Conservation (phyloP, 2,329 filamentous ascomycete species). For the Claviceps sp. region DNA sequence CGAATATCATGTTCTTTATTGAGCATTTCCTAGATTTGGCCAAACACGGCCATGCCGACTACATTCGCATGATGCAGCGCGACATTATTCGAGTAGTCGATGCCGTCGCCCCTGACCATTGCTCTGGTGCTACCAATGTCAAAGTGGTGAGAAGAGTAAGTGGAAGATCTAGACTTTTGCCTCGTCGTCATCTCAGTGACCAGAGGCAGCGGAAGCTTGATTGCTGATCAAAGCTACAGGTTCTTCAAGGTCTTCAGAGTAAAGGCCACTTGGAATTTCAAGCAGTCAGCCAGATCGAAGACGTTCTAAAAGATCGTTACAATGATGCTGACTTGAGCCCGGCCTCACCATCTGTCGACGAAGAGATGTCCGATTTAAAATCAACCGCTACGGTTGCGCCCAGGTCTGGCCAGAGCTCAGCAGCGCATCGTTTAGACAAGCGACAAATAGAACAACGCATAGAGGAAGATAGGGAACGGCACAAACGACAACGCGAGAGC, state of each 20-base stretch:
- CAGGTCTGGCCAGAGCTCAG: constrained; percentile 19
- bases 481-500: constrained; percentile 81
- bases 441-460: constrained; percentile 89
- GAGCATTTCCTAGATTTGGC: constrained; percentile 87
- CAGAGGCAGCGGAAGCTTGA: not conserved
- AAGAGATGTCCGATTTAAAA: constrained; percentile 26
- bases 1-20: constrained; percentile 99
- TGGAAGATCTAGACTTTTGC: not conserved
- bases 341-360: constrained; percentile 34
- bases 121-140: constrained; percentile 82
- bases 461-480: constrained; percentile 88
- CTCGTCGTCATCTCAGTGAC: not conserved
- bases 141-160: constrained; percentile 76
- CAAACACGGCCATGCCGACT: constrained; percentile 61
- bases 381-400: constrained; percentile 27
- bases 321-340: constrained; percentile 42
- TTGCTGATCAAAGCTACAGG: constrained; percentile 26
- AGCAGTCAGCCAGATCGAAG: constrained; percentile 67
- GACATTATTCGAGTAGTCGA: constrained; percentile 89
- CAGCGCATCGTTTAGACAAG: constrained; percentile 51
- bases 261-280: constrained; percentile 64
- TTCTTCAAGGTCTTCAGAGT: constrained; percentile 53
- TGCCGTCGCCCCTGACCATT: constrained; percentile 75
- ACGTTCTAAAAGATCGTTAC: constrained; percentile 69
- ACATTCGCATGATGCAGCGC: constrained; percentile 86